Evolutionary conservation across 176 grass and related monocot genomes (phyloP).

Genomic region (Ensete glaucum): DNA sequence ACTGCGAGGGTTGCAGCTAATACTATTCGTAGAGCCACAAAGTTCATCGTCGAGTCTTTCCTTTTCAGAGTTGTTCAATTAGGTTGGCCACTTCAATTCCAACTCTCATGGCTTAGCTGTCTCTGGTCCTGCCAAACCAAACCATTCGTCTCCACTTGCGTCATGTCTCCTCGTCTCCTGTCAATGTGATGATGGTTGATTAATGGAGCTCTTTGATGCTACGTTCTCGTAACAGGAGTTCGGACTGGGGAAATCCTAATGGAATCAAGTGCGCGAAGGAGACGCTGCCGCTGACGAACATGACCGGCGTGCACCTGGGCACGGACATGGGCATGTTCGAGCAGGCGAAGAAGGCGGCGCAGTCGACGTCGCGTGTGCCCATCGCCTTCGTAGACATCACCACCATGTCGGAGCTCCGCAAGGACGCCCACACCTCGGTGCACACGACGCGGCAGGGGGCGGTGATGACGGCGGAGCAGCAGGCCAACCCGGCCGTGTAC

Average conservation of each 20-base stretch:
- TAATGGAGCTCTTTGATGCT: too few species aligned
- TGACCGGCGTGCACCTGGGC: conserved; percentile 33
- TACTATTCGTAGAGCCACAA: too few species aligned
- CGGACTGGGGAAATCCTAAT: conserved; percentile 50
- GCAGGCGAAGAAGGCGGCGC: conserved; percentile 26
- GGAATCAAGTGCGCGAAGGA: conserved; percentile 59
- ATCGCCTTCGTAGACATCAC: conserved; percentile 66
- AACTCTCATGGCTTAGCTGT: too few species aligned
- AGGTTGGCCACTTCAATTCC: too few species aligned
- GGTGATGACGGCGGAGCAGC: conserved; percentile 58
- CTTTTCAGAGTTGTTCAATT: too few species aligned
- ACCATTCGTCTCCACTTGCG: too few species aligned
- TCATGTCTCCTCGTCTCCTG: too few species aligned
- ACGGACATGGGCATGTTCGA: conserved; percentile 47
- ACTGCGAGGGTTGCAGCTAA: too few species aligned
- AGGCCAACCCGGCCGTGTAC: conserved; percentile 39
- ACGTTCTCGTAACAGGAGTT: background rate
- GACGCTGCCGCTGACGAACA: conserved; percentile 50
- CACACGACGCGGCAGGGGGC: conserved; percentile 54
- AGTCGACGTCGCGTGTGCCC: conserved; percentile 41
- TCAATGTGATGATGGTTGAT: too few species aligned
- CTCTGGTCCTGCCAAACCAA: too few species aligned
- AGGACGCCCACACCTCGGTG: conserved; percentile 69
- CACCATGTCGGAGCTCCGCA: conserved; percentile 71
- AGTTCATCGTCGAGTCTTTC: too few species aligned